These are phyloP conservation scores for Sicyos edulis DNA, from an alignment of 306 rosid species.

Conservation along the genomic window DNA sequence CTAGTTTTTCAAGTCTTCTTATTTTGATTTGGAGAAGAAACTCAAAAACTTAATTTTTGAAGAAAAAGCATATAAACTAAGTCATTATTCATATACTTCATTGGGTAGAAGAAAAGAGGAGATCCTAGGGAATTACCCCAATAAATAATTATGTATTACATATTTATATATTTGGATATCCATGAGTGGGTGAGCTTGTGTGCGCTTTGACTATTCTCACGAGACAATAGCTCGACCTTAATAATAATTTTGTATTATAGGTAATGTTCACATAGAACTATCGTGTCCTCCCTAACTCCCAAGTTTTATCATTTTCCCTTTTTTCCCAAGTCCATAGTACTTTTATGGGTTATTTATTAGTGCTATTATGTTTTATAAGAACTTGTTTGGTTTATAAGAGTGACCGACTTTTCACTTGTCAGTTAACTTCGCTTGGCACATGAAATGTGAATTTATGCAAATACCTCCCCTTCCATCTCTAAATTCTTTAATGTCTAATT, in stretches of 20 bases:
- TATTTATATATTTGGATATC: too few relatives aligned
- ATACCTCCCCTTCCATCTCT: background rate
- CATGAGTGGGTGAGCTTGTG: background rate
- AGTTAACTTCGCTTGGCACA: background rate
- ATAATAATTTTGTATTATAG: background rate
- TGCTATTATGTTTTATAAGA: background rate
- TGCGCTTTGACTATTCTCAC: background rate
- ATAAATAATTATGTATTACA: background rate
- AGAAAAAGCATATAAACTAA: background rate
- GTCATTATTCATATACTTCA: background rate
- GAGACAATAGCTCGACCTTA: background rate
- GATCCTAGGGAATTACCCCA: background rate
- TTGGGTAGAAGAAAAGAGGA: background rate
- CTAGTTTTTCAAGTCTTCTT: background rate
- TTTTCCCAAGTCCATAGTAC: background rate
- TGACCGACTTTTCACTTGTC: background rate
- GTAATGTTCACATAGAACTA: background rate
- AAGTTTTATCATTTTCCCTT: background rate
- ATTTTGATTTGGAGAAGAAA: background rate
- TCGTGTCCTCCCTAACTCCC: background rate
- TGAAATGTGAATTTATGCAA: conserved; percentile 6
- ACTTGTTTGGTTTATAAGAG: background rate
- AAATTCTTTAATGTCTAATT: background rate
- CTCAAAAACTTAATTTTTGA: background rate
- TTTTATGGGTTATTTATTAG: too few relatives aligned